Evolutionary conservation across 345 rosid species (phyloP), one percentile per base, ranked within the genome.

Genomic region (Dimocarpus longan): DNA sequence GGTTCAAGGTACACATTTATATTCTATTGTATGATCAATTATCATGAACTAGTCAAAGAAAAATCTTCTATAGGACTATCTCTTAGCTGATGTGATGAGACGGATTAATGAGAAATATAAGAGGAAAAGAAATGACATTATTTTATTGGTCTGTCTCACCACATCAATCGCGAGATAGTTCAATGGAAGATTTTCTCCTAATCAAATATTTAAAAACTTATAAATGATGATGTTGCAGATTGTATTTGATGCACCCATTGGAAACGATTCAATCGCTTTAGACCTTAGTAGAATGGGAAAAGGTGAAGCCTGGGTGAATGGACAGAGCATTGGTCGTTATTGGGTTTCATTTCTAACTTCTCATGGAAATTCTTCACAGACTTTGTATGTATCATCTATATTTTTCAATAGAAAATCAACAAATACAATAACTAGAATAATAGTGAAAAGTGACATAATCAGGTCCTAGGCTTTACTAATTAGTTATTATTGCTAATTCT

Each of bases 271-370:
- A 8, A 77, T 92, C 65, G 93, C 91, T 10, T 74, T 95, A 43
- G 82, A 92, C 81, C 81, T 92, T 70, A 76, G 84, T 32, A 81
- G 88, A 66, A 95, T 95, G 98, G 94, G 97, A 18, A 95, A 95
- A 87, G 98, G 98, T 43, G 91, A 92, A 83, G 87, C 85, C 42
- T 93, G 95, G 95, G 90, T 95, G 71, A 95, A 95, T 75, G 95
- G 92, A 65, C 87, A 84, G 71, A 93, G 98, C 70, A 91, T 95
- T 40, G 95, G 98, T 67, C 93, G 98, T 44, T 92, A 85, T 68
- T 93, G 98, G 98, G 89, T 90, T 39, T 93, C 97, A 8, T 93
- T 90, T 70, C 89, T 37, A 26, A 91, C 95, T 42, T 57, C 91
- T 10, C 43, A 82, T 48, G 93, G 97, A 69, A 73, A 48, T 56